Percentiles rank a stretch among this genome's conserved stretches.
Evolutionary conservation across 2,329 filamentous ascomycete genomes (phyloP).

Genomic region (Scleromitrula shiraiana): DNA sequence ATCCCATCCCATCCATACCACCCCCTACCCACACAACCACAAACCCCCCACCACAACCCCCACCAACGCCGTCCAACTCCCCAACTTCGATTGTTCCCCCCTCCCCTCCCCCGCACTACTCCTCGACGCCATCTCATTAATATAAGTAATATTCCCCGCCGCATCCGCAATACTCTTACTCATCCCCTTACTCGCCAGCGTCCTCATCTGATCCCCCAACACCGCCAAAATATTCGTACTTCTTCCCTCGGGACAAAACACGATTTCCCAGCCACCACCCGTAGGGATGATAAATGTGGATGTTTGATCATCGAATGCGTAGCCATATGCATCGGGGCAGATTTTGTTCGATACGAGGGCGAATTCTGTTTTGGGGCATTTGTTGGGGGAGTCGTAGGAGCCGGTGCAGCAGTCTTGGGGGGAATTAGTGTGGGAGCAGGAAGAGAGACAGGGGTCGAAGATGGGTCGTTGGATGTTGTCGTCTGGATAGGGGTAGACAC

Average conservation of each 20-base stretch:
- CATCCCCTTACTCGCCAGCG: constrained; percentile 37
- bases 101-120: constrained; percentile 12
- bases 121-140: constrained; percentile 16
- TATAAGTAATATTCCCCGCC: constrained; percentile 31
- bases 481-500: constrained; percentile 74
- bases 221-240: constrained; percentile 51
- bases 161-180: constrained; percentile 29
- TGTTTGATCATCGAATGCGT: constrained; percentile 52
- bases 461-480: constrained; percentile 60
- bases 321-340: constrained; percentile 81
- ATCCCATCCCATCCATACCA: not conserved
- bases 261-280: constrained; percentile 70
- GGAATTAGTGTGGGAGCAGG: constrained; percentile 61
- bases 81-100: constrained; percentile 4
- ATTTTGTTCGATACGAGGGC: constrained; percentile 62
- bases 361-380: constrained; percentile 62
- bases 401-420: constrained; percentile 71
- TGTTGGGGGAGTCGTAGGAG: constrained; percentile 51
- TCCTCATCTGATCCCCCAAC: constrained; percentile 41
- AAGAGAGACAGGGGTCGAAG: constrained; percentile 72
- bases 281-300: constrained; percentile 55
- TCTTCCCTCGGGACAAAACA: constrained; percentile 62
- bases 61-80: constrained; percentile 24
- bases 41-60: constrained; percentile 24
- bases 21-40: constrained; percentile 13